phyloP scores from a whole-genome alignment of 768 basidiomycete species.

The Chalciporus chontae region DNA sequence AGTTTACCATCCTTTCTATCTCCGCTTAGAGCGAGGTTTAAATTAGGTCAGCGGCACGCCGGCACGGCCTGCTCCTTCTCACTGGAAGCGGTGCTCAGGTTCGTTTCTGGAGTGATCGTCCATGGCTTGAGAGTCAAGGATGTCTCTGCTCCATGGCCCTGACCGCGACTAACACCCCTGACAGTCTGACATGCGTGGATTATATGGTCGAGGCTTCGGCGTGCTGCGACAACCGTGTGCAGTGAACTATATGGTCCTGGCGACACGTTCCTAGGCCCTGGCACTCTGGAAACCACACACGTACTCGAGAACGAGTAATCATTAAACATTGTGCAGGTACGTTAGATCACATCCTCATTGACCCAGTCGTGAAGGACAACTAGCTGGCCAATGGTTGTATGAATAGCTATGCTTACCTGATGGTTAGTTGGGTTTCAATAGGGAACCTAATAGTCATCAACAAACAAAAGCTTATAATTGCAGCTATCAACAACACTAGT shows the following conservation, averaged over 20 bases:
- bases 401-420: slow-evolving; percentile 30
- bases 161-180: background rate
- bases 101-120: slow-evolving; percentile 18
- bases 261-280: background rate
- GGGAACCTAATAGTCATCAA: slow-evolving; percentile 35
- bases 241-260: slow-evolving; percentile 2
- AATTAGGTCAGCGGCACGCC: slow-evolving; percentile 24
- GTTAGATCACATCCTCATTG: background rate
- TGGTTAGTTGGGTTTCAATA: slow-evolving; percentile 38
- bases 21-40: slow-evolving; percentile 26
- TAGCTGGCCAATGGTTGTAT: slow-evolving; percentile 13
- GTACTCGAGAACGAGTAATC: background rate
- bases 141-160: background rate
- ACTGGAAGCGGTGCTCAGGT: slow-evolving; percentile 22
- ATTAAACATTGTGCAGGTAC: slow-evolving; percentile 8
- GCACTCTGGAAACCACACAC: background rate
- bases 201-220: background rate
- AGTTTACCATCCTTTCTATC: slow-evolving; percentile 23
- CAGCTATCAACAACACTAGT: slow-evolving; percentile 37
- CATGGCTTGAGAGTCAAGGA: slow-evolving; percentile 15
- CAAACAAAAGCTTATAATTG: slow-evolving; percentile 40
- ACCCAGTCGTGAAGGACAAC: slow-evolving; percentile 11
- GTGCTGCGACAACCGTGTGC: background rate
- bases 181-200: background rate
- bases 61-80: slow-evolving; percentile 17